Percentiles rank a stretch among this genome's conserved stretches.
Conservation (phyloP, 1,139 yeast genomes). For the Dujonia santamariae region DNA sequence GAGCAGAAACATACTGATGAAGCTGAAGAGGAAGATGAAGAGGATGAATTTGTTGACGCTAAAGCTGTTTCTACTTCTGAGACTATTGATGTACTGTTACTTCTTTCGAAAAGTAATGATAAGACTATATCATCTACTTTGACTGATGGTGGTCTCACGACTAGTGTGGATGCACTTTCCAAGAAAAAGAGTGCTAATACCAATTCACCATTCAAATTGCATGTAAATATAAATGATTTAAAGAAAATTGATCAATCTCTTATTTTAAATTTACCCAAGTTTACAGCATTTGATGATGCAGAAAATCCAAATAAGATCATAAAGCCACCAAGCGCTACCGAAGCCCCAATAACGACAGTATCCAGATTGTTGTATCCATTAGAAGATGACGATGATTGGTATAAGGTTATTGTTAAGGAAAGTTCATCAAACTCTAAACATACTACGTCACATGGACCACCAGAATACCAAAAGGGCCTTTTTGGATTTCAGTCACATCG, state of each 20-base stretch:
- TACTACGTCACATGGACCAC: conserved; percentile 22
- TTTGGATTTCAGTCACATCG: conserved; percentile 61
- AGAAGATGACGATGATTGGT: conserved; percentile 64
- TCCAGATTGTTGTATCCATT: conserved; percentile 62
- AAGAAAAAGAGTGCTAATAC: background rate
- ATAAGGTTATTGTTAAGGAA: conserved; percentile 56
- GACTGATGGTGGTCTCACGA: background rate
- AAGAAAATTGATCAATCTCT: conserved; percentile 54
- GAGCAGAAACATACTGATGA: conserved; percentile 11
- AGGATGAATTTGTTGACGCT: conserved; percentile 7
- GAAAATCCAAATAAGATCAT: conserved; percentile 14
- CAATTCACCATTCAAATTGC: conserved; percentile 54
- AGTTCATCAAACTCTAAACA: conserved; percentile 20
- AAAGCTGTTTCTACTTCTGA: conserved; percentile 4
- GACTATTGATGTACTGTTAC: conserved; percentile 7
- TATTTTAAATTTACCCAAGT: conserved; percentile 52
- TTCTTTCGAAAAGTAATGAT: background rate
- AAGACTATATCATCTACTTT: background rate
- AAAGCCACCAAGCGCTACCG: conserved; percentile 19
- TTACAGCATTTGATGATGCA: conserved; percentile 47
- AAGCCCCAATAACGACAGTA: conserved; percentile 30
- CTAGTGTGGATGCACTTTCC: too few species aligned
- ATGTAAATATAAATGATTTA: conserved; percentile 49
- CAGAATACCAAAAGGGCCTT: conserved; percentile 52
- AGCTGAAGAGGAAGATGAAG: conserved; percentile 9